Conservation (phyloP, 345 rosid species). For the Gossypium stocksii region DNA sequence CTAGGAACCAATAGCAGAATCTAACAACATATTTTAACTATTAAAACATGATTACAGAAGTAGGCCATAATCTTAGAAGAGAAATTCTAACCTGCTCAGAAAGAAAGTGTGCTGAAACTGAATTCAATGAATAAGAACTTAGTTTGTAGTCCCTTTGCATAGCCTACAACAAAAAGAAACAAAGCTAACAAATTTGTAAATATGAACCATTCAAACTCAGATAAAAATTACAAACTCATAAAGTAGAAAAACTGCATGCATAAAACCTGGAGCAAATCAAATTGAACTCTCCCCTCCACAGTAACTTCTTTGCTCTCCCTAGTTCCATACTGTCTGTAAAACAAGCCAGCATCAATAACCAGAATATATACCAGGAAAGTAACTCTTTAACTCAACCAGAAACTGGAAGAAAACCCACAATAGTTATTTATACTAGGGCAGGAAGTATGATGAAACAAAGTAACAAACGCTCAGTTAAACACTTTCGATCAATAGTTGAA, state of each 20-base stretch:
- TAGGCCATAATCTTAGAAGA: background rate
- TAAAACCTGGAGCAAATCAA: conserved; percentile 93
- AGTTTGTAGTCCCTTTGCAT: conserved; percentile 87
- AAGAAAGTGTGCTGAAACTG: conserved; percentile 97
- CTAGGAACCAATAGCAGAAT: conserved; percentile 9
- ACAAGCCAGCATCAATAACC: conserved; percentile 22
- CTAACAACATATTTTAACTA: background rate
- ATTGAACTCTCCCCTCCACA: conserved; percentile 93
- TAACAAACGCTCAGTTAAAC: background rate
- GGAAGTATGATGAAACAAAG: background rate
- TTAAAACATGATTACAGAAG: background rate
- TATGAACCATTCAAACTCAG: conserved; percentile 11
- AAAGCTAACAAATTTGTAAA: conserved; percentile 11
- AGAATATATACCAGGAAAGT: background rate
- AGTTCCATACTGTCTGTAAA: conserved; percentile 76
- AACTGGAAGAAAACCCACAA: background rate
- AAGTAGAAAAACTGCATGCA: conserved; percentile 15
- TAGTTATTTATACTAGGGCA: background rate
- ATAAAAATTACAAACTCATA: conserved; percentile 11
- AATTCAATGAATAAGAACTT: conserved; percentile 93
- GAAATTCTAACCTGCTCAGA: conserved; percentile 73
- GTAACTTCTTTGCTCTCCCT: conserved; percentile 97
- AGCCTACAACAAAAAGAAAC: conserved; percentile 37
- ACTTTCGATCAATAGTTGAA: background rate
- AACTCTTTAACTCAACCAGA: background rate